Percentiles rank a stretch among this genome's conserved stretches.
Evolutionary conservation across 2,329 filamentous ascomycete genomes (phyloP).

Genomic region (Chaetomiaceae sp.): DNA sequence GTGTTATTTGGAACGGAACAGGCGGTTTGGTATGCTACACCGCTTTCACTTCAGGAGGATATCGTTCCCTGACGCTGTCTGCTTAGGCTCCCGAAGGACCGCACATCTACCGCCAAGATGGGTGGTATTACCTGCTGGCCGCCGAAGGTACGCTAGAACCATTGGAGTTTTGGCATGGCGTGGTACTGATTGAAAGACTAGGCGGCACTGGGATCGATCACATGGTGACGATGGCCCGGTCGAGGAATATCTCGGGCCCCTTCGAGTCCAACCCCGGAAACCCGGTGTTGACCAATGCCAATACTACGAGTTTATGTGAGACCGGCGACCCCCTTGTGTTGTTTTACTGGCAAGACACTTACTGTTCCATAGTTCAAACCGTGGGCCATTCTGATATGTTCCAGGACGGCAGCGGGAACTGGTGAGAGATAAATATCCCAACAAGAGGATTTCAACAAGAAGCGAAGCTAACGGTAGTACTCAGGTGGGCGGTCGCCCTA

Average conservation of each 20-base stretch:
- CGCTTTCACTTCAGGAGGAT: background rate
- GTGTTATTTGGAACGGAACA: constrained; percentile 45
- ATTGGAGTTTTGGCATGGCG: no score
- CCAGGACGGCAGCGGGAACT: constrained; percentile 41
- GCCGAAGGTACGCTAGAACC: constrained; percentile 43
- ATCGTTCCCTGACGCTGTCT: background rate
- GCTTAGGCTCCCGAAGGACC: constrained; percentile 47
- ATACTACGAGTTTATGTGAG: constrained; percentile 40
- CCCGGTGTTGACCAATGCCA: constrained; percentile 44
- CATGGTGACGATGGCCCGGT: constrained; percentile 46
- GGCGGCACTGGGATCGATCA: constrained; percentile 47
- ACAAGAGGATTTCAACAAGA: no score
- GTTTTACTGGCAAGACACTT: background rate
- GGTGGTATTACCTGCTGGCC: constrained; percentile 50
- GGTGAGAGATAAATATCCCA: no score
- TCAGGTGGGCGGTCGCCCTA: constrained; percentile 39
- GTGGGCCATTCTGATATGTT: constrained; percentile 56
- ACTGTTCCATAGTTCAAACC: constrained; percentile 40
- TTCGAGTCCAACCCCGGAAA: constrained; percentile 42
- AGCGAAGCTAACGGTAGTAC: background rate
- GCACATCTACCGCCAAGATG: constrained; percentile 49
- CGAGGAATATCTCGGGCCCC: constrained; percentile 39
- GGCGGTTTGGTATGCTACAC: constrained; percentile 32
- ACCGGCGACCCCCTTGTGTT: background rate
- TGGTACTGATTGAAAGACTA: no score